These are phyloP conservation scores for Termitomyces sp. DNA, from an alignment of 768 basidiomycete species.

Conservation along the genomic window DNA sequence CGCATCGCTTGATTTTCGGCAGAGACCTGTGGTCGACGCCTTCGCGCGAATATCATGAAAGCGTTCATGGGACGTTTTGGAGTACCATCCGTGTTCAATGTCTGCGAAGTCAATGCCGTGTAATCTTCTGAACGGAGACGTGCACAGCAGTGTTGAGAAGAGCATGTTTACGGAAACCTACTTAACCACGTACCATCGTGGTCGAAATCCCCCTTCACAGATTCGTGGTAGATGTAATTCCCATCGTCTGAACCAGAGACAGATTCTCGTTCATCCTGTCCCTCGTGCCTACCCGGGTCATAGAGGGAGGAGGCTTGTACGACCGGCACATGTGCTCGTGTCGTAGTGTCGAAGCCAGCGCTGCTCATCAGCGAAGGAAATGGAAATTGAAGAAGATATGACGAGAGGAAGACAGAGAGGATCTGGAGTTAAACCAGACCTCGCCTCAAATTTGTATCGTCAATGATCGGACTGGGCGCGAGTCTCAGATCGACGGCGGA, in stretches of 20 bases:
- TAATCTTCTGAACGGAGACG: slow-evolving; percentile 24
- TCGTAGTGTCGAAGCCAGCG: slow-evolving; percentile 19
- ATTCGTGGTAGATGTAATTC: slow-evolving; percentile 31
- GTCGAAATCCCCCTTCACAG: slow-evolving; percentile 38
- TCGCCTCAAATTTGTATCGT: slow-evolving; percentile 22
- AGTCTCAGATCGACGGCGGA: slow-evolving; percentile 45
- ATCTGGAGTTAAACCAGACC: slow-evolving; percentile 18
- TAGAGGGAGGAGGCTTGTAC: slow-evolving; percentile 26
- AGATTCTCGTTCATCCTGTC: slow-evolving; percentile 46
- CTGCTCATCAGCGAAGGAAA: slow-evolving; percentile 25
- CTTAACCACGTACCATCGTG: slow-evolving; percentile 38
- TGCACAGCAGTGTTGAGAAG: background rate
- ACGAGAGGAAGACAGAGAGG: slow-evolving; percentile 3
- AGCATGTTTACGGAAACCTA: background rate
- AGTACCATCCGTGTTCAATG: slow-evolving; percentile 82
- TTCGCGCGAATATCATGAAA: slow-evolving; percentile 90
- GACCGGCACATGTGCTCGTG: slow-evolving; percentile 18
- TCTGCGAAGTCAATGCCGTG: slow-evolving; percentile 64
- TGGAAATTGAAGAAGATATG: slow-evolving; percentile 10
- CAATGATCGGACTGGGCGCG: slow-evolving; percentile 37
- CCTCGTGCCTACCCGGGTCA: slow-evolving; percentile 19
- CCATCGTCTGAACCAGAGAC: slow-evolving; percentile 60
- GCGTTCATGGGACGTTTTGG: slow-evolving; percentile 92
- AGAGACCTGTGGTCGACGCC: slow-evolving; percentile 77
- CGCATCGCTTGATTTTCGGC: slow-evolving; percentile 89